Evolutionary conservation across 371 early-diverging fungal species (phyloP), one percentile per base, ranked within the genome.

Genomic region (Syncephalastrum contaminatum): DNA sequence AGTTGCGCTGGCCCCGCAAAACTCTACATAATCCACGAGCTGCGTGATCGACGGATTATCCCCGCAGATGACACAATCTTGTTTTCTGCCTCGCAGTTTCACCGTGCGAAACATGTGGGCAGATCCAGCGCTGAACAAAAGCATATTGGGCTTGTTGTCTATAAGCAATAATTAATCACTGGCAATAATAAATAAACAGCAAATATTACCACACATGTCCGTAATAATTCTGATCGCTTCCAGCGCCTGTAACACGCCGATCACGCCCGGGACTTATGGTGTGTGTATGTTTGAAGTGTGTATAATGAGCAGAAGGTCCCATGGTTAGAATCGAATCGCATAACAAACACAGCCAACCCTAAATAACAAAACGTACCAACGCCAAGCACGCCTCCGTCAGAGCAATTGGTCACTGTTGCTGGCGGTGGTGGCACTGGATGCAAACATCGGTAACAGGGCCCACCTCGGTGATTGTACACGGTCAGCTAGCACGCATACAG

Each of bases 341-440:
- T 40, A 21, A 16, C 25, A 18, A n/a, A 18, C 24, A 46, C 52
- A 19, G 18, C 43, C 24, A 36, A 20, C 30, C 6, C n/a, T 16
- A 36, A 16, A 64, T 41, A 13, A 19, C 19, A n/a, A 19, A 40
- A 64, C 64, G 58, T 73, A 80, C 87, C 82, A 15, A 91, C 91
- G 39, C 99, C 99, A 42, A 99, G 72, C 7, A 99, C 98, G n/a
- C 99, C 99, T n/a, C 90, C 92, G 63, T 96, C 96, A 13, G 88
- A 83, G 72, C 99, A 99, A 67, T 86, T 93, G 15, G 88, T 85
- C 24, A 95, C 91, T 13, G 93, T 82, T 46, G 89, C 93, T 1
- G 93, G 75, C 5, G 95, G 92, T 7, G 97, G 94, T 15, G 93
- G 95, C 15, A 65, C 83, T 4, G 99, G 98, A 73, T 94, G 98